These are phyloP conservation scores for Phoma sp. DNA, from an alignment of 2,329 filamentous ascomycete species.

Conservation along the genomic window DNA sequence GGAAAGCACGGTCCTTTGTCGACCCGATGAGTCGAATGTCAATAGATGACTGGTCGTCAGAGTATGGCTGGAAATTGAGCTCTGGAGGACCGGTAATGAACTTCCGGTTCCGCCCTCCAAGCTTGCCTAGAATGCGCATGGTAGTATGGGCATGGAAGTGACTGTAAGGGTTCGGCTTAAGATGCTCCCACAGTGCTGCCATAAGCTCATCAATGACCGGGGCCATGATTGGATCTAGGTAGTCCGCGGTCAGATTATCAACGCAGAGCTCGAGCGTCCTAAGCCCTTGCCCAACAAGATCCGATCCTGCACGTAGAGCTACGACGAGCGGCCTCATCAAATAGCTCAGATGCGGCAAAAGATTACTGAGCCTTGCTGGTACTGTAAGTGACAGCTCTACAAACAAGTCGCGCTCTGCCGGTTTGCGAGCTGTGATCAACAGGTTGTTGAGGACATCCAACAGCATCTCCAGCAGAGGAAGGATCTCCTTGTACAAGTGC, in stretches of 20 bases:
- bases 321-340: slow-evolving; percentile 98
- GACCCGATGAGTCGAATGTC: slow-evolving; percentile 90
- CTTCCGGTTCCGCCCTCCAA: slow-evolving; percentile 93
- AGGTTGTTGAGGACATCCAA: slow-evolving; percentile 96
- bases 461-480: slow-evolving; percentile 95
- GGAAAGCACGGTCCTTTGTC: slow-evolving; percentile 86
- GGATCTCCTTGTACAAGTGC: slow-evolving; percentile 95
- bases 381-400: slow-evolving; percentile 97
- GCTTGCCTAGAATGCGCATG: slow-evolving; percentile 94
- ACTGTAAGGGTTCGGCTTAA: slow-evolving; percentile 91
- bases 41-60: slow-evolving; percentile 86
- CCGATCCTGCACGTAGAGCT: slow-evolving; percentile 85
- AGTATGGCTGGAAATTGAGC: slow-evolving; percentile 82
- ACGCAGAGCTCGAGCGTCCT: slow-evolving; percentile 95
- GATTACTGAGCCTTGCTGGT: slow-evolving; percentile 88
- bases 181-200: slow-evolving; percentile 95
- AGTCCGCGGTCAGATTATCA: slow-evolving; percentile 96
- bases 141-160: slow-evolving; percentile 98
- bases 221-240: slow-evolving; percentile 98
- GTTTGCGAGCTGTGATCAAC: slow-evolving; percentile 86
- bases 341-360: slow-evolving; percentile 93
- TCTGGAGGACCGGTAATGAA: slow-evolving; percentile 89
- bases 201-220: slow-evolving; percentile 98
- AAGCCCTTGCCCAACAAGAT: slow-evolving; percentile 92
- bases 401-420: slow-evolving; percentile 90